Conservation (phyloP, 106 monocot genomes). For the Phalaenopsis equestris region DNA sequence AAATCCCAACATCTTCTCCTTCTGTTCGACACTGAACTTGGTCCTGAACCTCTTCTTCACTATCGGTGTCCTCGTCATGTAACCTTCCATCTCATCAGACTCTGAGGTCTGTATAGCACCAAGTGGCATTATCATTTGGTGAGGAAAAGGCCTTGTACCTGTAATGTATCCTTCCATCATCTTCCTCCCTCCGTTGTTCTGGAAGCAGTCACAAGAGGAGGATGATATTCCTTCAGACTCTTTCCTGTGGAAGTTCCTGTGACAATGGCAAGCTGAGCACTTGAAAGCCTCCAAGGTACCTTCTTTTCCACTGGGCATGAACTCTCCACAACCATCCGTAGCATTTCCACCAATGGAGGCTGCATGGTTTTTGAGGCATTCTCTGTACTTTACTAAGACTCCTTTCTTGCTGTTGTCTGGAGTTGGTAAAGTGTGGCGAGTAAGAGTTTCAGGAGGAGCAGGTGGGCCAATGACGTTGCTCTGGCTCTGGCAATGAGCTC, state of each 20-base stretch:
- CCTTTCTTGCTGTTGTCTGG: slow-evolving; percentile 7
- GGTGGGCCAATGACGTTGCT: not conserved
- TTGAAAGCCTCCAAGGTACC: slow-evolving; percentile 51
- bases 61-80: not conserved
- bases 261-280: slow-evolving; percentile 66
- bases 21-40: slow-evolving; percentile 71
- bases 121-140: slow-evolving; percentile 72
- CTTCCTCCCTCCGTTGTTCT: slow-evolving; percentile 21
- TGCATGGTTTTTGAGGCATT: slow-evolving; percentile 77
- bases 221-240: slow-evolving; percentile 30
- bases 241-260: slow-evolving; percentile 72
- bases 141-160: slow-evolving; percentile 22
- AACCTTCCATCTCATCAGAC: slow-evolving; percentile 40
- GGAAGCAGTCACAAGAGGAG: slow-evolving; percentile 4
- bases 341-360: slow-evolving; percentile 58
- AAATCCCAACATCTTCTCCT: slow-evolving; percentile 65
- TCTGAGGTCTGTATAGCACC: slow-evolving; percentile 38
- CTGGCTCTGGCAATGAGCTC: not conserved
- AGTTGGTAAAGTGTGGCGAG: not conserved
- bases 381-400: slow-evolving; percentile 38
- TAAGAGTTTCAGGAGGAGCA: slow-evolving; percentile 1
- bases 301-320: slow-evolving; percentile 71
- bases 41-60: slow-evolving; percentile 67
- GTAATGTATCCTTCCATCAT: slow-evolving; percentile 13
- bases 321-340: slow-evolving; percentile 67